Base-by-base conservation (phyloP, 2,329 filamentous ascomycete species). In the Xylaria multiplex region DNA sequence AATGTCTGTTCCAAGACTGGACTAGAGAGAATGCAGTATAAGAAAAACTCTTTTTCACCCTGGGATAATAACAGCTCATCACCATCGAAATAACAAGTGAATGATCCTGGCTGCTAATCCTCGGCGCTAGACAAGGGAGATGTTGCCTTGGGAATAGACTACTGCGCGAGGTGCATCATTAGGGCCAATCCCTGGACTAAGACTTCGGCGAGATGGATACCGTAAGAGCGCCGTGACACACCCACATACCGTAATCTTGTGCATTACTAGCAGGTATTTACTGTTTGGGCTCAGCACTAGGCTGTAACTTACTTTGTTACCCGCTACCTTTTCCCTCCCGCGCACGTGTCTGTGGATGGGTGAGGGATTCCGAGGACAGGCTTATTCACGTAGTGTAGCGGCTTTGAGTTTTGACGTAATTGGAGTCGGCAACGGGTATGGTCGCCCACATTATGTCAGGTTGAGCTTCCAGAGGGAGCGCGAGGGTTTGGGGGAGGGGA, bases 101-200 rank as follows among this genome's bases (percentile, higher is more conserved):
- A 48, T 49, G 35, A 64, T 66, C 64, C 64, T 40, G 19, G 64
- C 52, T 32, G 64, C 45, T 24, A 43, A 64, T 66, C 60, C 22
- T 62, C 35, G 16, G 32, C 64, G 52, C 64, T 66, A 64, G 49
- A 43, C 64, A 57, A 49, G 64, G 60, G 53, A 59, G 30, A 45
- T 50, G 48, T 22, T 35, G 59, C 27, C 43, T 56, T 66, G 64
- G 64, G 60, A 66, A 66, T 53, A 52, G 56, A 64, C 64, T 66
- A 66, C 64, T 66, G 60, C 64, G 62, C 52, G 50, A 56, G 56
- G 43, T 56, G 60, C 64, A 64, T 59, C 32, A 59, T 65, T 59
- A 55, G 55, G 64, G 64, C 55, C 42, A 55, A 66, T 64, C 60
- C 55, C 60, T 52, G 45, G n/a, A 43, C 22, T 19, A 59, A 48